phyloP scores from a whole-genome alignment of 2,329 filamentous ascomycete species.

The Penicillium sp. region DNA sequence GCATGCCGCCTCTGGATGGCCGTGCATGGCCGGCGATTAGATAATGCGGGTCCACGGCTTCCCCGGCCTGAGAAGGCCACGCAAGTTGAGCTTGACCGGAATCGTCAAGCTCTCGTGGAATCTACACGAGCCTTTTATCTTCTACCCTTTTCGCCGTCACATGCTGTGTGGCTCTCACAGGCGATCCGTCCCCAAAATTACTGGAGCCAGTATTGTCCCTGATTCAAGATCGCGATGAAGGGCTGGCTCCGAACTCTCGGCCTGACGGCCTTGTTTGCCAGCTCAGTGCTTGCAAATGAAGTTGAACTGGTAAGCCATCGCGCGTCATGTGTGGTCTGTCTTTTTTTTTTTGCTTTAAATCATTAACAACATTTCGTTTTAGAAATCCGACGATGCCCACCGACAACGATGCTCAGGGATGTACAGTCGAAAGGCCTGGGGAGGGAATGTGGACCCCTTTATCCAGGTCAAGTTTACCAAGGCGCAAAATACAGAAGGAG shows the following conservation, averaged over 20 bases:
- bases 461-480: constrained; percentile 81
- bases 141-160: constrained; percentile 11
- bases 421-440: constrained; percentile 90
- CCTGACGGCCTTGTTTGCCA: constrained; percentile 43
- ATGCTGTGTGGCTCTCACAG: constrained; percentile 25
- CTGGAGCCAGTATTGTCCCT: constrained; percentile 32
- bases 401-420: constrained; percentile 88
- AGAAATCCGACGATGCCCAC: constrained; percentile 78
- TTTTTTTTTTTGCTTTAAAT: not conserved
- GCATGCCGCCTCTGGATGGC: constrained; percentile 9
- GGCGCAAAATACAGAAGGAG: constrained; percentile 62
- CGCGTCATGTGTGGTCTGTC: constrained; percentile 1
- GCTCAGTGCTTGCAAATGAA: constrained; percentile 48
- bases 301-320: constrained; percentile 46
- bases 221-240: constrained; percentile 41
- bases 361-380: not conserved
- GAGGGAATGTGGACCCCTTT: constrained; percentile 83
- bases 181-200: constrained; percentile 19
- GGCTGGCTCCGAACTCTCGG: constrained; percentile 43
- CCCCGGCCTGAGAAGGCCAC: constrained; percentile 16
- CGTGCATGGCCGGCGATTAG: constrained; percentile 29
- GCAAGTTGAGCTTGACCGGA: constrained; percentile 15
- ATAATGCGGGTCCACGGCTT: constrained; percentile 31
- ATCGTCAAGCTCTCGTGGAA: constrained; percentile 13
- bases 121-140: constrained; percentile 4